Evolutionary conservation across 164 flowering plant species (phyloP), one percentile per base, ranked within the genome.

Genomic region (Dillenia suffruticosa): DNA sequence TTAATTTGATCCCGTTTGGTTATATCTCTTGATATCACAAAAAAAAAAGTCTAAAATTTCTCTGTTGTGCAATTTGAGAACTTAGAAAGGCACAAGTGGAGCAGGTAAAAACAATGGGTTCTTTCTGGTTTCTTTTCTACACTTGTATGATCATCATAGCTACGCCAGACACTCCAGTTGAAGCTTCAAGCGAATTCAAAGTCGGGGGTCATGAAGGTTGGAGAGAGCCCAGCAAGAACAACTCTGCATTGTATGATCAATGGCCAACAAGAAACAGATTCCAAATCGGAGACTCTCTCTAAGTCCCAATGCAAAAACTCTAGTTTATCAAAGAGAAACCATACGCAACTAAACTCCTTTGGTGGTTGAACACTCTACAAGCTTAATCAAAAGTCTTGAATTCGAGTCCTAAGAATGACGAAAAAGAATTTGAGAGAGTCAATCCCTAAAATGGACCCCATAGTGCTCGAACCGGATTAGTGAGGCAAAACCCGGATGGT

Each of bases 241-340:
- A 79, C 54, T 68, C 84, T 15, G 53, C 54, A 0, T 2, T 76
- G 7, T 85, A 77, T 61, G 63, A 12, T 60, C 73, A 65, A 10
- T 87, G 90, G 93, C 88, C 90, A 64, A 32, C 73, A 15, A 64
- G 64, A 56, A 70, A 58, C 65, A 70, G 85, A 58, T 84, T 87
- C 26, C 82, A 64, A 9, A 70, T 85, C 45, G 87, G 88, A 48
- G 90, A 87, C 70, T 69, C 84, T 54, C 83, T 87, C 19, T 57
- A 47, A 73, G 85, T 84, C 7, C 40, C 40, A 32, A 32, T 32
- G 40, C 40, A 32, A 32, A 32, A 32, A 32, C 40, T 32, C 40
- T 32, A 0, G 40, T 32, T 32, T 6, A 32, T 4, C 40, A 0
- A 32, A 32, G 40, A 32, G 40, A 32, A 32, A 32, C 40, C 40